These are phyloP conservation scores for Torrubiella hemipterigena DNA, from an alignment of 2,329 filamentous ascomycete genomes.

Conservation along the genomic window DNA sequence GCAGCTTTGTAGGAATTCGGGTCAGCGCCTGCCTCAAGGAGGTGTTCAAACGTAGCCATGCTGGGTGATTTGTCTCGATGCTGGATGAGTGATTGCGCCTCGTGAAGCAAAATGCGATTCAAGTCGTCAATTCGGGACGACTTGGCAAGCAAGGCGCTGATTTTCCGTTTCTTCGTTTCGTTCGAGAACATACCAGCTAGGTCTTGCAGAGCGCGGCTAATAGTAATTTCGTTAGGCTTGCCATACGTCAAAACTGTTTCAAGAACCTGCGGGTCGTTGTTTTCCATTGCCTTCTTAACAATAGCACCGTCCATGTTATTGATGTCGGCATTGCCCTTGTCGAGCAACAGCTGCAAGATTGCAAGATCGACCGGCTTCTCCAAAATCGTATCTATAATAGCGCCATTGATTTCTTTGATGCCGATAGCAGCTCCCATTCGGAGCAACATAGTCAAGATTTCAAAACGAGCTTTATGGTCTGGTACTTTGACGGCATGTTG, in stretches of 20 bases:
- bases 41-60: slow-evolving; percentile 29
- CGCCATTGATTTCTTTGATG: slow-evolving; percentile 26
- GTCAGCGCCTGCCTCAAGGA: slow-evolving; percentile 40
- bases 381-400: slow-evolving; percentile 28
- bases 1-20: slow-evolving; percentile 40
- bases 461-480: slow-evolving; percentile 28
- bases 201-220: slow-evolving; percentile 29
- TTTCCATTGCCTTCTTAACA: slow-evolving; percentile 25
- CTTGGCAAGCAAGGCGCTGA: slow-evolving; percentile 32
- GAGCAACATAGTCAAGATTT: slow-evolving; percentile 36
- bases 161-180: slow-evolving; percentile 34
- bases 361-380: slow-evolving; percentile 36
- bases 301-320: slow-evolving; percentile 34
- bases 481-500: slow-evolving; percentile 32
- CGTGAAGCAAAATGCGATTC: slow-evolving; percentile 33
- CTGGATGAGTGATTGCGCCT: slow-evolving; percentile 34
- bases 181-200: slow-evolving; percentile 31
- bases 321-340: slow-evolving; percentile 39
- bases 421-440: slow-evolving; percentile 30
- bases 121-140: slow-evolving; percentile 30
- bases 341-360: slow-evolving; percentile 34
- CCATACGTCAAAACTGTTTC: slow-evolving; percentile 34
- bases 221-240: slow-evolving; percentile 28
- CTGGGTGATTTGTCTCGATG: slow-evolving; percentile 23
- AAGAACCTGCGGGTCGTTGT: slow-evolving; percentile 34